Base-by-base conservation (phyloP, 106 monocot genomes). In the Amphibolis antarctica region DNA sequence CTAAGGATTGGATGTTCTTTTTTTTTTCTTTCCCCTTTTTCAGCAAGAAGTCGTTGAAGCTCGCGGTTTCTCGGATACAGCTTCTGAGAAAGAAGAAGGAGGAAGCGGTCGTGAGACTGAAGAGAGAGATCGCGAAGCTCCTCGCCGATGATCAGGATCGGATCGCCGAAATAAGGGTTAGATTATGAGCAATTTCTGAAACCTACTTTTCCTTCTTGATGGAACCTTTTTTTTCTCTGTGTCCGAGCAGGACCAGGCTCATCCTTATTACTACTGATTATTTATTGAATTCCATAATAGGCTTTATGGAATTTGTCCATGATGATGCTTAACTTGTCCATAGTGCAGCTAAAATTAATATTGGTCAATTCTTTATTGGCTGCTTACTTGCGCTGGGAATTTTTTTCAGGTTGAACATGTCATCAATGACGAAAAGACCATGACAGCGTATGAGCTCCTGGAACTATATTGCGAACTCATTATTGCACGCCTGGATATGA, bases 21-120 rank as follows among this genome's bases (percentile, higher is more conserved):
- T 0, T 29, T 31, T 0, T 43, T 26, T 1, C 7, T 36, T 3
- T 1, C 18, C 28, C n/a, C 17, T 12, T 25, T 26, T 44, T 21
- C 90, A 98, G 96, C 82, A 98, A 98, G 78, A 90, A 84, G 9
- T 75, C 86, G 53, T 56, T 87, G 74, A 87, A 69, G 77, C 77
- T 98, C 13, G 84, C 82, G 46, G 20, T 77, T 55, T 60, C 84
- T 42, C 83, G 96, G 19, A 85, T 98, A 23, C 90, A 82, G 80
- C 76, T 98, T 10, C 45, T 85, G 77, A 84, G 74, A 78, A 91
- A 98, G 79, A 82, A 77, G 78, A 82, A 69, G 43, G 84, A 78
- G n/a, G 74, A 48, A 10, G 64, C 66, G 44, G 59, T 87, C 55
- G 76, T 58, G 66, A 73, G 81, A 64, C 63, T 91, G 76, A 84